A percentile compares a stretch with the other conserved stretches of the same genome.
phyloP scores from a whole-genome alignment of 768 basidiomycete genomes.

The Lactifluus subvellereus region DNA sequence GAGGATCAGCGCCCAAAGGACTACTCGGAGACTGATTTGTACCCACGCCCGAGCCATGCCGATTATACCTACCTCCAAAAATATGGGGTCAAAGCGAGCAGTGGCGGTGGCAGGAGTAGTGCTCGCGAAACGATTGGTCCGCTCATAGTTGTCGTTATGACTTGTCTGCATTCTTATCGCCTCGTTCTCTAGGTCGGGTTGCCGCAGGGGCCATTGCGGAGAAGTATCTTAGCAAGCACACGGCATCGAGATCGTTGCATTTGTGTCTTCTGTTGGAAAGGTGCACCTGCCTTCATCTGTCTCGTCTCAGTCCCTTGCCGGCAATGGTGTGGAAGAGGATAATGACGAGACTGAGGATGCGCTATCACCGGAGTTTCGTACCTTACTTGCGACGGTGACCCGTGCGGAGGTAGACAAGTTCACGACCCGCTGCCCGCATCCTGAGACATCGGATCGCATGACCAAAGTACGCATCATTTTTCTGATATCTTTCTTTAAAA shows the following conservation, averaged over 20 bases:
- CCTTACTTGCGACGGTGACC: constrained; percentile 71
- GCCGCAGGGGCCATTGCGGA: constrained; percentile 98
- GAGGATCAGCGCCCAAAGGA: constrained; percentile 98
- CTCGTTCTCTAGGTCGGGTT: constrained; percentile 64
- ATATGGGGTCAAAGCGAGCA: constrained; percentile 95
- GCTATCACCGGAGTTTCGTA: constrained; percentile 75
- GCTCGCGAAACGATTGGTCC: constrained; percentile 95
- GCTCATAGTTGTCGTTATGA: constrained; percentile 6
- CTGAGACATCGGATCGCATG: constrained; percentile 86
- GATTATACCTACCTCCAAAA: constrained; percentile 98
- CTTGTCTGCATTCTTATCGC: not conserved
- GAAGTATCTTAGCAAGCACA: constrained; percentile 81
- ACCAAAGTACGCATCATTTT: constrained; percentile 52
- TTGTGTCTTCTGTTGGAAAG: constrained; percentile 95
- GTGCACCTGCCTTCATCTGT: constrained; percentile 64
- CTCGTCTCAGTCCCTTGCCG: constrained; percentile 37
- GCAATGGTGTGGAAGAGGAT: constrained; percentile 48
- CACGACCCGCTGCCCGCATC: constrained; percentile 84
- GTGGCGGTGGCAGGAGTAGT: constrained; percentile 90
- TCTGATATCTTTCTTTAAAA: not conserved
- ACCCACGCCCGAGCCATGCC: constrained; percentile 95
- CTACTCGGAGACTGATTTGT: constrained; percentile 96
- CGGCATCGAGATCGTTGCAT: constrained; percentile 93
- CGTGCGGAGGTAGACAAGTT: constrained; percentile 86
- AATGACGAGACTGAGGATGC: constrained; percentile 62